phyloP scores from a whole-genome alignment of 345 rosid genomes.

The Mangifera indica region DNA sequence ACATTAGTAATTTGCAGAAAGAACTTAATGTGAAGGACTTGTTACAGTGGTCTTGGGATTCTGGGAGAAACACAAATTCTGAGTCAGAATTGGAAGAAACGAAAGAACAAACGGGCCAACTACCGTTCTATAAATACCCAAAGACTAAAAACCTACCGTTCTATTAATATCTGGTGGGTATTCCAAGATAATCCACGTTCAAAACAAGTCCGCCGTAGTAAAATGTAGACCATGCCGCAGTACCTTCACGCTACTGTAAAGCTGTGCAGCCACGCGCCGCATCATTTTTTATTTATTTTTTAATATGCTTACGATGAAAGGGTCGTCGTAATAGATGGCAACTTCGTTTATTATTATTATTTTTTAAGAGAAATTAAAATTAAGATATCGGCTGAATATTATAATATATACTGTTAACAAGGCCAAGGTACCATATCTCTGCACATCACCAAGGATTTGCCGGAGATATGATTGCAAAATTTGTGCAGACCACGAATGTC shows the following conservation, averaged over 20 bases:
- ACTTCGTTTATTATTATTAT: no score
- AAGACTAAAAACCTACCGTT: no score
- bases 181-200: no score
- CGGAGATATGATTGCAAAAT: neutral
- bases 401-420: no score
- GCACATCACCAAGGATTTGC: neutral
- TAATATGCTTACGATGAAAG: no score
- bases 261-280: constrained; percentile 3
- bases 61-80: neutral
- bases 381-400: no score
- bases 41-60: neutral
- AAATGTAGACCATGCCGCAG: neutral
- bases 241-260: neutral
- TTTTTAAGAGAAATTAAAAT: no score
- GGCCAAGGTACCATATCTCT: neutral
- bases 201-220: neutral
- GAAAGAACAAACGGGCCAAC: neutral
- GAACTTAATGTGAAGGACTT: neutral
- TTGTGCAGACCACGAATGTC: neutral
- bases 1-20: neutral
- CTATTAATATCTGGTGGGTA: neutral
- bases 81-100: neutral
- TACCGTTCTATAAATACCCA: neutral
- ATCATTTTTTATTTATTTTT: no score
- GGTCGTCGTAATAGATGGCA: no score